A percentile compares a stretch with the other conserved stretches of the same genome.
phyloP scores from a whole-genome alignment of 2,329 filamentous ascomycete species.

The Gnomoniopsis sp. region DNA sequence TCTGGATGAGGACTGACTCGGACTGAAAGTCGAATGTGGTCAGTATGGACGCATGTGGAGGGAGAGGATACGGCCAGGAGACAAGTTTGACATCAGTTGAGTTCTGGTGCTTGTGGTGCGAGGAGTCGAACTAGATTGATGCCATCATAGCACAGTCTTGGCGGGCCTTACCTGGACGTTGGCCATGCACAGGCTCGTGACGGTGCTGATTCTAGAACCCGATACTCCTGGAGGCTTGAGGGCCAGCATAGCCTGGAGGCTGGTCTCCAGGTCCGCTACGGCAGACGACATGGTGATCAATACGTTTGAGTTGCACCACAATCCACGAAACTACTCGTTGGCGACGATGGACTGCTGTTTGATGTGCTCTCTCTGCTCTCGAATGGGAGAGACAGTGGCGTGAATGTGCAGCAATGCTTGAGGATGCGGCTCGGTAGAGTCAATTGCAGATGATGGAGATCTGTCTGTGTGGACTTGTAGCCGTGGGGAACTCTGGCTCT shows the following conservation, averaged over 20 bases:
- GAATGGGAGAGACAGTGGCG: constrained; percentile 2
- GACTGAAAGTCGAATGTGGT: constrained; percentile 56
- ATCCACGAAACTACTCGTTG: constrained; percentile 5
- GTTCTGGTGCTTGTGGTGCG: constrained; percentile 6
- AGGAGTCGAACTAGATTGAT: constrained; percentile 20
- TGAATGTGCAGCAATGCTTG: not conserved
- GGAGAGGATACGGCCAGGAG: constrained; percentile 11
- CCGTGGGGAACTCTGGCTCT: not conserved
- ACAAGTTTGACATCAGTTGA: not conserved
- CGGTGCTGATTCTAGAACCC: constrained; percentile 81
- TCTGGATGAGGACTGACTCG: constrained; percentile 91
- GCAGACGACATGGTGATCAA: constrained; percentile 66
- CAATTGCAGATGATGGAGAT: constrained; percentile 12
- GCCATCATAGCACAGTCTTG: constrained; percentile 14
- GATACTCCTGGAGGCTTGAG: constrained; percentile 94
- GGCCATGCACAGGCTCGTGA: constrained; percentile 82
- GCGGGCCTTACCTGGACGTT: constrained; percentile 78
- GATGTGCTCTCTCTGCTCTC: not conserved
- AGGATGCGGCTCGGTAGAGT: constrained; percentile 6
- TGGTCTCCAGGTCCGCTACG: constrained; percentile 86
- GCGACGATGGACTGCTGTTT: not conserved
- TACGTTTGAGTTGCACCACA: constrained; percentile 15
- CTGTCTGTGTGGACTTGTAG: not conserved
- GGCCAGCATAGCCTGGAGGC: constrained; percentile 85
- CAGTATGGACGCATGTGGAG: constrained; percentile 20